Evolutionary conservation across 2,329 filamentous ascomycete genomes (phyloP).

Genomic region (Westerdykella sp.): DNA sequence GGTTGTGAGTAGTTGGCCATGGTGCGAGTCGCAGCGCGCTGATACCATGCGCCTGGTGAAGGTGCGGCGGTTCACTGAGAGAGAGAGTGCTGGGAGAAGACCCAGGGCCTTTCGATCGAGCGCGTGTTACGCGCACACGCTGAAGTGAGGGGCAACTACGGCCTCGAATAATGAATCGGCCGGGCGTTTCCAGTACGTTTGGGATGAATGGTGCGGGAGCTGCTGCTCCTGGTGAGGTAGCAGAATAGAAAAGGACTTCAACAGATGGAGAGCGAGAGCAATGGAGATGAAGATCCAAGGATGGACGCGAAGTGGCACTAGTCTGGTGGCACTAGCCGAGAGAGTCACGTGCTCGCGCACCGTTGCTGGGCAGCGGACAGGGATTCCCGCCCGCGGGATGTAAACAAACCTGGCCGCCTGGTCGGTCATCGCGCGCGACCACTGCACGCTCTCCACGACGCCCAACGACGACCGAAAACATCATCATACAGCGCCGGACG

Average conservation of each 20-base stretch:
- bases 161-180: too few species aligned
- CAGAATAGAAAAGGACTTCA: neutral
- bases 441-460: too few species aligned
- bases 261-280: too few species aligned
- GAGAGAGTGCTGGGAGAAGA: neutral
- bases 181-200: too few species aligned
- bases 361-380: neutral
- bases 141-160: too few species aligned
- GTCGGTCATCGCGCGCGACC: neutral
- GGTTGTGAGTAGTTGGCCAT: conserved; percentile 30
- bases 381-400: neutral
- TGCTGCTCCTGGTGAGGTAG: neutral
- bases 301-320: too few species aligned
- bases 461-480: neutral
- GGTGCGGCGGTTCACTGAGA: too few species aligned
- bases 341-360: neutral
- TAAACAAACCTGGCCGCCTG: neutral
- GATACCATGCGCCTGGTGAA: too few species aligned
- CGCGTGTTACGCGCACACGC: neutral
- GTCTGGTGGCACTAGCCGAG: neutral
- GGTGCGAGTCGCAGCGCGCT: neutral
- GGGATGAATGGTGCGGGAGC: neutral
- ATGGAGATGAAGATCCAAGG: neutral
- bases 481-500: neutral
- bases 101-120: neutral